Evolutionary conservation across 305 asterid genomes (phyloP).

Genomic region (Stenogyne calaminthoides): DNA sequence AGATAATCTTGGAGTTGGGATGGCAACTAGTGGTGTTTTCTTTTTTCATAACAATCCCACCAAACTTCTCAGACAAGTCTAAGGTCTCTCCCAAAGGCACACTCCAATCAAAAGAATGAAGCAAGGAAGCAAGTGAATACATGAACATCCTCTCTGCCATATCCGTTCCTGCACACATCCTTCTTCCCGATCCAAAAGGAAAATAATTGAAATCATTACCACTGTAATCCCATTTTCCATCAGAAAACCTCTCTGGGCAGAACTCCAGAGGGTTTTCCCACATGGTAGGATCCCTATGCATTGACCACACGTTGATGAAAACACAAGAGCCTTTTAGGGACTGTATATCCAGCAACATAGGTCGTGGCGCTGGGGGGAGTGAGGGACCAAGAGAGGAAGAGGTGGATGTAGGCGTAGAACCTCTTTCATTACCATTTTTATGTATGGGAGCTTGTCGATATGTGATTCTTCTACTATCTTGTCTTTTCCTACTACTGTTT

Average conservation of each 20-base stretch:
- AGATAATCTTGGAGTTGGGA: constrained; percentile 64
- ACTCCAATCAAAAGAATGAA: constrained; percentile 82
- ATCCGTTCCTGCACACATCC: constrained; percentile 64
- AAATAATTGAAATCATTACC: constrained; percentile 64
- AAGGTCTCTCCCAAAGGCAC: constrained; percentile 45
- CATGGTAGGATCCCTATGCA: constrained; percentile 62
- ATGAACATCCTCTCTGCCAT: constrained; percentile 77
- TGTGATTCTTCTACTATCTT: constrained; percentile 58
- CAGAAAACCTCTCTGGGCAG: constrained; percentile 58
- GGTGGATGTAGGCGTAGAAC: constrained; percentile 69
- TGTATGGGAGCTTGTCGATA: constrained; percentile 55
- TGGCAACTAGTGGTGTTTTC: constrained; percentile 49
- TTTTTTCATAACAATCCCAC: constrained; percentile 85
- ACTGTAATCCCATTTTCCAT: constrained; percentile 55
- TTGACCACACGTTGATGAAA: constrained; percentile 68
- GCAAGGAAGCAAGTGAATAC: constrained; percentile 61
- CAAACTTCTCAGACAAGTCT: constrained; percentile 70
- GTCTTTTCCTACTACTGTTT: constrained; percentile 52
- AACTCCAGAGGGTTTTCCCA: constrained; percentile 68
- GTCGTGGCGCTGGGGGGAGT: constrained; percentile 59
- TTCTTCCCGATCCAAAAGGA: constrained; percentile 79
- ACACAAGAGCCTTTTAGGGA: constrained; percentile 61
- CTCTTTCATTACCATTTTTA: constrained; percentile 65
- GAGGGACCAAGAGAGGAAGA: constrained; percentile 72
- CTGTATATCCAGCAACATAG: constrained; percentile 50